Conservation (phyloP, 2,329 filamentous ascomycete species). For the Xylaria sp. region DNA sequence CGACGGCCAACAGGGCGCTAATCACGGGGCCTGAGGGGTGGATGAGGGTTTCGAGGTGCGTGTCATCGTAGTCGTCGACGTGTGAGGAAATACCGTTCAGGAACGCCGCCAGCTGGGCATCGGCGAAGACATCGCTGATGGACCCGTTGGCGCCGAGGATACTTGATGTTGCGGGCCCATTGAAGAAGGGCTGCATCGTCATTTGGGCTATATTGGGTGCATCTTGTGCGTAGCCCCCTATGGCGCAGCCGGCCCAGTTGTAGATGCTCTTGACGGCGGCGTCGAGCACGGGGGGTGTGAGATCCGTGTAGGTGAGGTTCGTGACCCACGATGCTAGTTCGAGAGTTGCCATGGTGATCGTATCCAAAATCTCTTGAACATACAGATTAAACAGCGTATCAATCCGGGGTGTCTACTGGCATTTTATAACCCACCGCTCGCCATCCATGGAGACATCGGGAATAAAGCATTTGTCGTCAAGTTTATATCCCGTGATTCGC, state of each 20-base stretch:
- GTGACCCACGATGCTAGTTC: constrained; percentile 44
- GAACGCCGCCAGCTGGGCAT: constrained; percentile 46
- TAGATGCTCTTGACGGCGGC: constrained; percentile 45
- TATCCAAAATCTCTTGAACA: neutral
- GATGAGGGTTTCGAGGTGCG: constrained; percentile 51
- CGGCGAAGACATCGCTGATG: constrained; percentile 25
- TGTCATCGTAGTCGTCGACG: constrained; percentile 54
- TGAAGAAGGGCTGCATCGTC: constrained; percentile 27
- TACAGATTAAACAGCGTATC: neutral
- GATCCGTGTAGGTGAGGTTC: constrained; percentile 36
- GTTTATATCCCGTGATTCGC: neutral
- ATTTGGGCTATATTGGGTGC: constrained; percentile 35
- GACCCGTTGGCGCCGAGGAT: constrained; percentile 32
- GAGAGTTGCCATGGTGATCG: constrained; percentile 40
- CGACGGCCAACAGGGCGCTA: constrained; percentile 44
- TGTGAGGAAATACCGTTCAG: constrained; percentile 52
- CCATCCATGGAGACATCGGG: too few relatives aligned
- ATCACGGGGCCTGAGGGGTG: constrained; percentile 49
- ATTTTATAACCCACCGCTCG: neutral
- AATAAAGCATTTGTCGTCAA: neutral
- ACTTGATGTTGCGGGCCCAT: constrained; percentile 30
- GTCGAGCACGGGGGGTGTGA: constrained; percentile 38
- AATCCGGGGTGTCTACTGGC: neutral
- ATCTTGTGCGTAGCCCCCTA: constrained; percentile 45
- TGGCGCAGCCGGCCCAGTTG: constrained; percentile 50